Conservation (phyloP, 305 asterid species). For the Fraxinus xanthoxyloides region DNA sequence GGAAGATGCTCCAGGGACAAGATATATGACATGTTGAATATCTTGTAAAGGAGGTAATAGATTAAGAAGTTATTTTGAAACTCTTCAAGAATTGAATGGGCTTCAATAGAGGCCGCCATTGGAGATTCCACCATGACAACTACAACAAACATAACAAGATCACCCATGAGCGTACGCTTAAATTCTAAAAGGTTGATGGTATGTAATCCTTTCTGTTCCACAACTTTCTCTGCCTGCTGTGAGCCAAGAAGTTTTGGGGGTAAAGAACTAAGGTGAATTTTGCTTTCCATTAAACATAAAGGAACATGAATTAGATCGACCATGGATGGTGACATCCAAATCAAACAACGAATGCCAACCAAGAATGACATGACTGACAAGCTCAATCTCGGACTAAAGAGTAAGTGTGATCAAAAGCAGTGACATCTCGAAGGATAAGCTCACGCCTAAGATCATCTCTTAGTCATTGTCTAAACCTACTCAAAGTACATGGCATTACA, state of each 20-base stretch:
- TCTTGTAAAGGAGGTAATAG: no score
- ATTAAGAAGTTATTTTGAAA: no score
- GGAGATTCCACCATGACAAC: neutral
- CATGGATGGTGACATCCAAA: neutral
- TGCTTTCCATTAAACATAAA: neutral
- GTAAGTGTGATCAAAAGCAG: neutral
- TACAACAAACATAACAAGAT: neutral
- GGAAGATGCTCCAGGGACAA: no score
- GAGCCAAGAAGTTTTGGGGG: neutral
- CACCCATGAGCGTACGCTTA: neutral
- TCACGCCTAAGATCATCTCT: neutral
- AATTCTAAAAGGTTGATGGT: neutral
- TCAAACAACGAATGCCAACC: neutral
- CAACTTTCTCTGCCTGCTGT: neutral
- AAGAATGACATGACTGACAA: neutral
- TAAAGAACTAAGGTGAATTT: neutral
- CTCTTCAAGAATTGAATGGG: no score
- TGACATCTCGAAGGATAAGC: neutral
- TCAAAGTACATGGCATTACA: neutral
- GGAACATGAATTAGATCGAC: neutral
- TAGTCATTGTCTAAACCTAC: neutral
- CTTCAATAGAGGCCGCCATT: no score
- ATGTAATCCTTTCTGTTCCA: neutral
- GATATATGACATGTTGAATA: no score
- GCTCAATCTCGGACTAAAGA: neutral